Evolutionary conservation across 2,329 filamentous ascomycete genomes (phyloP).

Genomic region (Onygena corvina): DNA sequence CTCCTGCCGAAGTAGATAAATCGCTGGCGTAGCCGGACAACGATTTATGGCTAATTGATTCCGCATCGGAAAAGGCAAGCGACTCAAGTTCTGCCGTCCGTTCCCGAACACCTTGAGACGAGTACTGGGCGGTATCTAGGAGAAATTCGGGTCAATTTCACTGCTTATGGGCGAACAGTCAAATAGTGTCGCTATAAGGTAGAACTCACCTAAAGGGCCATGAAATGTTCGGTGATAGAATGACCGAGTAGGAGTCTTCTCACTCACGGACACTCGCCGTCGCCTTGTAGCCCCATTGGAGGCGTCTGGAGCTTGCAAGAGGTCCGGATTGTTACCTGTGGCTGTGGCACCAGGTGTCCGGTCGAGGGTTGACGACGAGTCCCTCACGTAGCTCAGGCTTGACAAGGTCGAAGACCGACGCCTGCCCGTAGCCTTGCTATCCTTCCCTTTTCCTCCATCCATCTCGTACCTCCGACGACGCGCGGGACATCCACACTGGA

Average conservation of each 20-base stretch:
- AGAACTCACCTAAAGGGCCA: conserved; percentile 27
- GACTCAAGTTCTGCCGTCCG: conserved; percentile 78
- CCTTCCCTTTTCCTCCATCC: not conserved
- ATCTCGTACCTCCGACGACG: not conserved
- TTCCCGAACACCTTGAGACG: conserved; percentile 63
- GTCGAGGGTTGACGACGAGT: not conserved
- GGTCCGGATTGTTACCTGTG: not conserved
- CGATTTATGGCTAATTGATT: conserved; percentile 20
- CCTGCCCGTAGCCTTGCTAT: not conserved
- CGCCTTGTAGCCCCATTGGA: not conserved
- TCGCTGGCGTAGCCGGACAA: conserved; percentile 20
- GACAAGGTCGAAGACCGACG: not conserved
- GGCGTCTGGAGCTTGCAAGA: conserved; percentile 1
- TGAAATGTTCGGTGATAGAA: conserved; percentile 37
- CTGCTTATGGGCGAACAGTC: not conserved
- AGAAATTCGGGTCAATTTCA: conserved; percentile 30
- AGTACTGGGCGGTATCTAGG: conserved; percentile 59
- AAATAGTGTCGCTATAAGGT: too few relatives aligned
- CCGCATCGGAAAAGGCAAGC: conserved; percentile 57
- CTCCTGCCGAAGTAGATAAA: conserved; percentile 24
- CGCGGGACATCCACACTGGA: not conserved
- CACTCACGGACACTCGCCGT: conserved; percentile 19
- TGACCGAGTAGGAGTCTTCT: conserved; percentile 34
- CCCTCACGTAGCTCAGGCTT: not conserved
- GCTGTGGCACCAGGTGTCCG: not conserved